These are phyloP conservation scores for Suillus hirtellus DNA, from an alignment of 768 basidiomycete species.

Conservation along the genomic window DNA sequence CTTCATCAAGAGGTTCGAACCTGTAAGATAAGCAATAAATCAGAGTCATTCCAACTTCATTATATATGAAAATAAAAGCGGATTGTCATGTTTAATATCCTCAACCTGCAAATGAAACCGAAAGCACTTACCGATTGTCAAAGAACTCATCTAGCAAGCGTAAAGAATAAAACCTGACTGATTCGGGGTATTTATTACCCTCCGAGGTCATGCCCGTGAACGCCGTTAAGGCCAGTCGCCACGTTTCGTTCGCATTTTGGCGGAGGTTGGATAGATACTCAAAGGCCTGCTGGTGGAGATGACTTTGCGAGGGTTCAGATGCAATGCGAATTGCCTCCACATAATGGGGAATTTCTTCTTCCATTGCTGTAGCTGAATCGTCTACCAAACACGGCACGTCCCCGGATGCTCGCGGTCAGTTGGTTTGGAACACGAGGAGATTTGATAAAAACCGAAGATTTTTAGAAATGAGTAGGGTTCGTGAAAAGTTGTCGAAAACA, in stretches of 20 bases:
- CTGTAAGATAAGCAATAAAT: conserved; percentile 33
- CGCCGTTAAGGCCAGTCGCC: conserved; percentile 77
- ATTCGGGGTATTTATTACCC: conserved; percentile 70
- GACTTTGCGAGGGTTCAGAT: conserved; percentile 69
- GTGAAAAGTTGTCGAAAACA: neutral
- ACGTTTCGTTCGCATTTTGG: conserved; percentile 70
- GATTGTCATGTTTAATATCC: neutral
- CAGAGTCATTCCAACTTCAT: conserved; percentile 6
- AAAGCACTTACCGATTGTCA: conserved; percentile 68
- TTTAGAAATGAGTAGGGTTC: neutral
- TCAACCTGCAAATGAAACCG: neutral
- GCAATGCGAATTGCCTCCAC: conserved; percentile 88
- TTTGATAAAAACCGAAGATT: neutral
- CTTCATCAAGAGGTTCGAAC: conserved; percentile 67
- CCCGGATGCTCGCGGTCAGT: conserved; percentile 18
- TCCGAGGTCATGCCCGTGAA: conserved; percentile 64
- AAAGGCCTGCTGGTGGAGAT: conserved; percentile 83
- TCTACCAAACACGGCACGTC: conserved; percentile 22
- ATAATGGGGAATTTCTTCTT: conserved; percentile 72
- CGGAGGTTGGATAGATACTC: conserved; percentile 79
- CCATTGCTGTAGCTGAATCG: conserved; percentile 46
- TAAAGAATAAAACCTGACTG: conserved; percentile 80
- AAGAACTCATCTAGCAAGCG: conserved; percentile 81
- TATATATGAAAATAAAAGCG: neutral
- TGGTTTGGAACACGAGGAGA: neutral